Base-by-base conservation (phyloP, 2,329 filamentous ascomycete genomes). In the Exserohilum rostratum region DNA sequence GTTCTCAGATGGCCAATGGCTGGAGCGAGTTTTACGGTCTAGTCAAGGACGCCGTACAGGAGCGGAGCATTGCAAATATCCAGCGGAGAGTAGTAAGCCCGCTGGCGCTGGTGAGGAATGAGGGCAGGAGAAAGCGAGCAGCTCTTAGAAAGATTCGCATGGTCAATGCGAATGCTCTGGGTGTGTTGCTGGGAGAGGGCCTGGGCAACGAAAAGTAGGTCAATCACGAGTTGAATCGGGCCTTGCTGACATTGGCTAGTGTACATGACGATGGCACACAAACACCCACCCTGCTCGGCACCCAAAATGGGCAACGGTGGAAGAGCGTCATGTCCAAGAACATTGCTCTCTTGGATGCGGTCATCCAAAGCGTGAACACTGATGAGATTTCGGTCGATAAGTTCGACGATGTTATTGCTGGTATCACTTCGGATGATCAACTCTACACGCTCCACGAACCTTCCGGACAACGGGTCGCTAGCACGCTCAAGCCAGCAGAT, bases 101-200 rank as follows among this genome's bases (percentile, higher is more conserved):
- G 0, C 83, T 98, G 56, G 89, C 90, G 2, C 78, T 90, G 33
- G 87, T 88, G 55, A 85, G 90, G 13, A 83, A 87, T 2, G 89
- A 96, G 71, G 90, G 90, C 9, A 83, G 88, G 42, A 80, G 79
- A 56, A 97, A 96, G 73, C 88, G 90, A 67, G 83, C 83, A 3
- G 83, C 83, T 17, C 80, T 98, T 45, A 88, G 85, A 67, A 86
- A 85, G 65, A 80, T 96, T 60, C 85, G 90, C 42, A 85, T 93
- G 68, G 86, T 93, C 75, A 92, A 91, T 50, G 91, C 93, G 1
- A 93, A 90, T 67, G 90, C 91, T 1, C 81, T 98, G 3, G 95
- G 95, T 13, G 85, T 97, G 4, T 79, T 99, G 22, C 87, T 97
- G 64, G 91, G 93, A 50, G 91, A 96, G 70, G 92, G 90, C 2